A percentile compares a stretch with the other conserved stretches of the same genome.
phyloP scores from a whole-genome alignment of 148 eudicot species.

The Polygonum aviculare region DNA sequence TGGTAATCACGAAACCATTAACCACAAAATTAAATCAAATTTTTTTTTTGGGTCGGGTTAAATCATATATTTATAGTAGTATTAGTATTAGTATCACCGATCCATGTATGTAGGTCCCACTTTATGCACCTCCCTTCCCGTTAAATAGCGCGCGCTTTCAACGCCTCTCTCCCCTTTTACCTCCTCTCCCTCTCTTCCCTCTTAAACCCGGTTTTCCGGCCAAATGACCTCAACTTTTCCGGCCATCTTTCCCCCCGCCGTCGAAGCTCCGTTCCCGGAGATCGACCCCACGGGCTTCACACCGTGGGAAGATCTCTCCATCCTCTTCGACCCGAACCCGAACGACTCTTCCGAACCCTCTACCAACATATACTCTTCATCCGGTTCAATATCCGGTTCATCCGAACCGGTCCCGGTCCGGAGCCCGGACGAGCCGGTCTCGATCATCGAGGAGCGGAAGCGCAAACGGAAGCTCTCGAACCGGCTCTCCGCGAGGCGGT shows the following conservation, averaged over 20 bases:
- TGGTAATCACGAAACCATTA: no score
- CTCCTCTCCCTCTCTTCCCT: background rate
- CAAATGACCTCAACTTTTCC: background rate
- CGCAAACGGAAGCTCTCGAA: slow-evolving; percentile 7
- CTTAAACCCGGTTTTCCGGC: background rate
- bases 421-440: background rate
- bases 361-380: background rate
- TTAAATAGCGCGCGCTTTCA: background rate
- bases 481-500: slow-evolving; percentile 7
- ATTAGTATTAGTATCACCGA: background rate
- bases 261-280: background rate
- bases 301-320: background rate
- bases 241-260: background rate
- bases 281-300: background rate
- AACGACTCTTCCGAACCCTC: background rate
- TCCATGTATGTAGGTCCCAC: background rate
- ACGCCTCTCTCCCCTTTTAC: background rate
- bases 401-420: background rate
- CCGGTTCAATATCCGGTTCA: background rate
- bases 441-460: slow-evolving; percentile 1
- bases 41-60: no score
- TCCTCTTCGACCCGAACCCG: background rate
- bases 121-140: background rate
- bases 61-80: no score
- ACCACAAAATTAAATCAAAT: no score